Percentiles rank a stretch among this genome's conserved stretches.
These are phyloP conservation scores for Calonectria pseudoturangicola DNA, from an alignment of 2,329 filamentous ascomycete species.

Conservation along the genomic window DNA sequence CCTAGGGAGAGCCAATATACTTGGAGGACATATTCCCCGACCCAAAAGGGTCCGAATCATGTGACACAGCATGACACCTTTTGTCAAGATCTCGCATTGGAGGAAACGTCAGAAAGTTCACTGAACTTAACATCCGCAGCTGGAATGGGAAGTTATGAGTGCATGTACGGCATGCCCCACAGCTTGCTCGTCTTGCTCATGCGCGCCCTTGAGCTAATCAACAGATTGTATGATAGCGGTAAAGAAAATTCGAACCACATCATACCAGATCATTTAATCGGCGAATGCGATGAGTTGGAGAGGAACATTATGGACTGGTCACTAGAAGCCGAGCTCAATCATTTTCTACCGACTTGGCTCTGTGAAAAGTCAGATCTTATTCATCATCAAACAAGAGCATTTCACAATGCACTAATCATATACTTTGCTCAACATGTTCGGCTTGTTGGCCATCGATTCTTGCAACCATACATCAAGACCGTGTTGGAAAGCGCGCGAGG, in stretches of 20 bases:
- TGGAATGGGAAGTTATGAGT: conserved; percentile 34
- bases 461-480: conserved; percentile 42
- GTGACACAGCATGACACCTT: not conserved
- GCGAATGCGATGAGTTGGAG: conserved; percentile 20
- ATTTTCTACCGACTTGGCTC: not conserved
- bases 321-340: conserved; percentile 20
- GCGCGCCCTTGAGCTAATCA: conserved; percentile 33
- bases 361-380: conserved; percentile 29
- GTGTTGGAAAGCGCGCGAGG: conserved; percentile 47
- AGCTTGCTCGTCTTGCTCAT: conserved; percentile 29
- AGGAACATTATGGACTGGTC: conserved; percentile 40
- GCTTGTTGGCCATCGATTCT: conserved; percentile 43
- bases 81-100: not conserved
- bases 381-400: conserved; percentile 42
- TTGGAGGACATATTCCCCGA: not conserved
- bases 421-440: conserved; percentile 51
- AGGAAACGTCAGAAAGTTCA: not conserved
- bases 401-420: conserved; percentile 53
- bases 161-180: conserved; percentile 35
- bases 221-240: conserved; percentile 11
- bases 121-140: not conserved
- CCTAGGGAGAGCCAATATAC: not conserved
- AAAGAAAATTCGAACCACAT: not conserved
- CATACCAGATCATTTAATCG: conserved; percentile 25
- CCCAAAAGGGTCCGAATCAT: not conserved